Conservation (phyloP, 148 eudicot genomes). For the Fagopyrum tataricum region DNA sequence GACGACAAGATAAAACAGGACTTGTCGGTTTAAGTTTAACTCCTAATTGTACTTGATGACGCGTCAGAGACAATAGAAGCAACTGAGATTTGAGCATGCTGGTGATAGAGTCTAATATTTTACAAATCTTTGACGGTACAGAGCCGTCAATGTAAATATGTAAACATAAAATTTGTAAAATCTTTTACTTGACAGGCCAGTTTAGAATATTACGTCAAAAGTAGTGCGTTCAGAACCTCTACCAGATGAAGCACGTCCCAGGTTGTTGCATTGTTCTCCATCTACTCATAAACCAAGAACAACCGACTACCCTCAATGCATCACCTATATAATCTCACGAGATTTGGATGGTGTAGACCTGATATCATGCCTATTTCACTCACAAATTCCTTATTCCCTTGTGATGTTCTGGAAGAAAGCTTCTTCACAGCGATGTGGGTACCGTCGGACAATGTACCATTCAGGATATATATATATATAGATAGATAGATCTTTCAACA, state of each 20-base stretch:
- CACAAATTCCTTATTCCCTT: constrained; percentile 39
- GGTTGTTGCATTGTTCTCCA: constrained; percentile 35
- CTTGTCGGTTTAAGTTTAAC: too few species aligned
- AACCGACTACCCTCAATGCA: constrained; percentile 31
- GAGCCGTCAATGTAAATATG: background rate
- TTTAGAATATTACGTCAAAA: too few species aligned
- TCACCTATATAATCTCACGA: constrained; percentile 40
- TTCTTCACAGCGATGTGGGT: constrained; percentile 44
- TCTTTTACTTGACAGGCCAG: constrained; percentile 10
- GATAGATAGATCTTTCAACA: too few species aligned
- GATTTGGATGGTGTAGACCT: constrained; percentile 39
- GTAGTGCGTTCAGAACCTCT: background rate
- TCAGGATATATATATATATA: too few species aligned
- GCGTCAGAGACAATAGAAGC: too few species aligned
- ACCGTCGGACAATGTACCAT: constrained; percentile 36
- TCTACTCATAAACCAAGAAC: constrained; percentile 39
- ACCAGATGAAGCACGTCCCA: constrained; percentile 37
- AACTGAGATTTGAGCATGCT: too few species aligned
- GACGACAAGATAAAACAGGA: too few species aligned
- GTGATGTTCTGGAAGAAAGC: constrained; percentile 38
- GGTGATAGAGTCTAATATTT: too few species aligned
- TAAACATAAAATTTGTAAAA: too few species aligned
- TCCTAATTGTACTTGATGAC: too few species aligned
- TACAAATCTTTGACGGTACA: too few species aligned
- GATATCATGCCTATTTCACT: constrained; percentile 46